phyloP scores from a whole-genome alignment of 2,329 filamentous ascomycete species.

The Microthyrium microscopicum region DNA sequence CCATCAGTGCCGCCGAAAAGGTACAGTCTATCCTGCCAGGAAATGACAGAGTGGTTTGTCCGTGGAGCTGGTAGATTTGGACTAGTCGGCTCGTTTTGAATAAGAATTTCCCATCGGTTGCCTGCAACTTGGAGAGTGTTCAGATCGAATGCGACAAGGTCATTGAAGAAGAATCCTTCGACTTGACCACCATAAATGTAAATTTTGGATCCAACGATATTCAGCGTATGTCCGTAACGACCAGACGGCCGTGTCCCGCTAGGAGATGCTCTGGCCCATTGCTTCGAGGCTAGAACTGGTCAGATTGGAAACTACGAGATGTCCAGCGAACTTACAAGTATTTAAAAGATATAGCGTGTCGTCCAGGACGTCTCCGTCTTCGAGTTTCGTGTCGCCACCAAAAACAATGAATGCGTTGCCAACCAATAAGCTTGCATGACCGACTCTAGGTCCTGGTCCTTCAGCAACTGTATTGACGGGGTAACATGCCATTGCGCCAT shows the following conservation, averaged over 20 bases:
- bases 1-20: conserved; percentile 97
- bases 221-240: conserved; percentile 88
- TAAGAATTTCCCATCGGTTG: conserved; percentile 89
- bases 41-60: conserved; percentile 88
- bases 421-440: conserved; percentile 82
- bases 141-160: conserved; percentile 84
- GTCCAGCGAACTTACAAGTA: conserved; percentile 54
- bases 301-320: conserved; percentile 11
- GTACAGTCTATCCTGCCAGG: conserved; percentile 84
- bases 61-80: conserved; percentile 70
- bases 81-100: conserved; percentile 47
- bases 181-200: conserved; percentile 97
- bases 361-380: conserved; percentile 78
- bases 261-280: conserved; percentile 91
- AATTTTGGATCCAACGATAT: conserved; percentile 91
- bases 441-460: conserved; percentile 85
- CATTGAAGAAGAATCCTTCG: conserved; percentile 96
- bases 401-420: conserved; percentile 99
- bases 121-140: conserved; percentile 83
- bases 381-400: conserved; percentile 93
- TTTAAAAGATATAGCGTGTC: conserved; percentile 94
- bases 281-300: conserved; percentile 59
- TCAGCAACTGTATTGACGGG: conserved; percentile 83
- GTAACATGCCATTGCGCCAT: conserved; percentile 71
- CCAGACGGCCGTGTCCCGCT: conserved; percentile 73